Conservation (phyloP, 345 rosid genomes). For the Conringia planisiliqua region DNA sequence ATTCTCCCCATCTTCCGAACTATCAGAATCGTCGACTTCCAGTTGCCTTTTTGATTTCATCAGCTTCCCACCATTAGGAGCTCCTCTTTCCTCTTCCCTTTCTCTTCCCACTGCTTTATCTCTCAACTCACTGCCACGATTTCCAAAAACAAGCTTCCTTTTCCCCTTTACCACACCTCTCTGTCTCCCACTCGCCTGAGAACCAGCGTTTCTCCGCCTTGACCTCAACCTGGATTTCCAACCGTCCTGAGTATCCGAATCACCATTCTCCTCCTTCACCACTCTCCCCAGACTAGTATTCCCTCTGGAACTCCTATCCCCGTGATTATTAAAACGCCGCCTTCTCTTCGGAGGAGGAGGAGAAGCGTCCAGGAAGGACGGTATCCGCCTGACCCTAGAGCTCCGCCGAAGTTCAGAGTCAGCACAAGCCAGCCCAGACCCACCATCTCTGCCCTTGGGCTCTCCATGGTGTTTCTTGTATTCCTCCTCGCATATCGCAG, state of each 20-base stretch:
- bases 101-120: conserved; percentile 21
- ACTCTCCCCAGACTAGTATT: conserved; percentile 13
- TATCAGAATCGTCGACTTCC: conserved; percentile 11
- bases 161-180: conserved; percentile 34
- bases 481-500: conserved; percentile 70
- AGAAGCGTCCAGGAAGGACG: conserved; percentile 70
- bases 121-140: conserved; percentile 14
- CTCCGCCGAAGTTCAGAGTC: conserved; percentile 69
- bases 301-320: conserved; percentile 16
- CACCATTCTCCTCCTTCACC: conserved; percentile 38
- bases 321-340: conserved; percentile 35
- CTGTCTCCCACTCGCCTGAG: conserved; percentile 34
- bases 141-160: conserved; percentile 56
- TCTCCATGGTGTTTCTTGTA: conserved; percentile 71
- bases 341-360: conserved; percentile 71
- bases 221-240: conserved; percentile 73
- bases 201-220: conserved; percentile 36
- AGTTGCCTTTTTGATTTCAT: neutral
- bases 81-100: conserved; percentile 22
- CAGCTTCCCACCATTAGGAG: conserved; percentile 15
- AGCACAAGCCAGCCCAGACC: conserved; percentile 22
- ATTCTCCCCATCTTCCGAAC: conserved; percentile 34
- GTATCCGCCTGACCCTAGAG: conserved; percentile 66
- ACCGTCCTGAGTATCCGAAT: conserved; percentile 40
- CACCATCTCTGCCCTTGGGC: conserved; percentile 32